Base-by-base conservation (phyloP, 2,329 filamentous ascomycete species). In the Ophiostoma sp. region DNA sequence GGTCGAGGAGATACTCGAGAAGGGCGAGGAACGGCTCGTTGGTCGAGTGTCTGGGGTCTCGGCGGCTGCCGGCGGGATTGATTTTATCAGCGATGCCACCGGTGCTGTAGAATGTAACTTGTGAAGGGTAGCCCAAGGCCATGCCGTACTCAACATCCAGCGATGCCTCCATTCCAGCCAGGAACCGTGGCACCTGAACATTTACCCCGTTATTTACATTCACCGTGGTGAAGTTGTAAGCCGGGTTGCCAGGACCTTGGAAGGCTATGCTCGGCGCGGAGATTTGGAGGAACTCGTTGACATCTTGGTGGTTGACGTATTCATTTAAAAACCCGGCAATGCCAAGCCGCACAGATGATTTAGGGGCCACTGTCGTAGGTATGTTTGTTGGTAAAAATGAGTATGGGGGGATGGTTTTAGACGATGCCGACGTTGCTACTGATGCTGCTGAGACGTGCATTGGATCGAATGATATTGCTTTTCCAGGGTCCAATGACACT, bases 1-100 rank as follows among this genome's bases (percentile, higher is more conserved):
- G 81, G 28, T 76, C 79, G 1, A 89, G 81, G 8, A 90, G 79
- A 74, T 85, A 83, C 72, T 87, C 81, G 17, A 89, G 80, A 75
- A 87, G 86, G 50, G 86, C 84, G 4, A 90, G 79, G 75, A 87
- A 90, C 0, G 88, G 88, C 79, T 90, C 88, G 77, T 90, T 90
- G 74, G 83, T 79, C 69, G 76, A 50, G 1, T 48, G 12, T 75
- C 1, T 79, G 0, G 80, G 73, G 1, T 80, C 77, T 12, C 33
- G 5, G 7, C 9, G 48, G 8, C 42, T 28, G n/a, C 85, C 83
- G 12, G 81, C 72, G 5, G 80, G 76, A 74, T 82, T 80, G 8
- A 87, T 77, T 74, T 84, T 81, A 4, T 78, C 79, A 15, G 83
- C 84, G 1, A 83, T 81, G 0, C 86, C 86, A 5, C 82, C 85